Conservation (phyloP, 176 grass and related monocot species). For the Triticum monococcum region DNA sequence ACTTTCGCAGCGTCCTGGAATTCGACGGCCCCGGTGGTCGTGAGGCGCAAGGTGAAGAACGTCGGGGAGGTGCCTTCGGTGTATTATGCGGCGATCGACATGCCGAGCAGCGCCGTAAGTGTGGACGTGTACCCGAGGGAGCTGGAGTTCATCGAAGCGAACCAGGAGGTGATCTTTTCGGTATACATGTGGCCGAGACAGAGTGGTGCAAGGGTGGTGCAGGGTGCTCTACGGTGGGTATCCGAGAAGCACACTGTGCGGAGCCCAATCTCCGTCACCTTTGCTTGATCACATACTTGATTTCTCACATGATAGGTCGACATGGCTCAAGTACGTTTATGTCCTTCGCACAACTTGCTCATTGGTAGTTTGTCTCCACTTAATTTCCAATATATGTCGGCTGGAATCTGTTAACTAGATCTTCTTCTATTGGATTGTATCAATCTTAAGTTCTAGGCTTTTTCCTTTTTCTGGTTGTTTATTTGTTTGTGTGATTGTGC, state of each 20-base stretch:
- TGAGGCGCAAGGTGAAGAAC: not conserved
- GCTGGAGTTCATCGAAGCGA: slow-evolving; percentile 4
- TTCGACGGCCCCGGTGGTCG: not conserved
- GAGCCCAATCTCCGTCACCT: slow-evolving; percentile 36
- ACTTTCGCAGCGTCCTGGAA: not conserved
- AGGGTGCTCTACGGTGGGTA: slow-evolving; percentile 46
- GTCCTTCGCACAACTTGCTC: too few species aligned
- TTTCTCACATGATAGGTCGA: not conserved
- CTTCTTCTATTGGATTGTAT: too few species aligned
- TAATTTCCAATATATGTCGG: too few species aligned
- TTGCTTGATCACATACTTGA: not conserved
- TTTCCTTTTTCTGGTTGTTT: too few species aligned
- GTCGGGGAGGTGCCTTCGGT: not conserved
- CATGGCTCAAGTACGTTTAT: too few species aligned
- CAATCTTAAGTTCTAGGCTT: too few species aligned
- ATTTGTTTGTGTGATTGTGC: too few species aligned
- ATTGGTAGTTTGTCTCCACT: too few species aligned
- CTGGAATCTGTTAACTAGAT: too few species aligned
- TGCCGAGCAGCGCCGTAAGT: not conserved
- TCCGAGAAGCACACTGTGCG: slow-evolving; percentile 33
- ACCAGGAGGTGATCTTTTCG: slow-evolving; percentile 30
- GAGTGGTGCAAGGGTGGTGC: not conserved
- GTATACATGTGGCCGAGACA: not conserved
- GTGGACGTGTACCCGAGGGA: not conserved
- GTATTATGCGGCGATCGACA: not conserved